Evolutionary conservation across 148 eudicot genomes (phyloP), one percentile per base, ranked within the genome.

Genomic region (Amaranthus palmeri): DNA sequence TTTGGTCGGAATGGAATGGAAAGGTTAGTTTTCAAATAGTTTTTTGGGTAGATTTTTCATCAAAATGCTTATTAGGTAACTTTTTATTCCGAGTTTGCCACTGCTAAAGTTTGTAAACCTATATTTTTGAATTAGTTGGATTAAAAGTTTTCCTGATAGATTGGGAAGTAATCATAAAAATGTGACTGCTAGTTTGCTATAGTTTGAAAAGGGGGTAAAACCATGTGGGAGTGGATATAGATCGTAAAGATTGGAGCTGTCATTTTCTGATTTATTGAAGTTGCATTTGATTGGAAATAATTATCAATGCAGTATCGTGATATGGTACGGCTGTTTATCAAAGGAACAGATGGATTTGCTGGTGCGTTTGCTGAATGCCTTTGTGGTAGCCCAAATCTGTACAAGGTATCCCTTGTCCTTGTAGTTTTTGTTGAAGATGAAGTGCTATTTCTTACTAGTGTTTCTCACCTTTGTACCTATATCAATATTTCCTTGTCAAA

Each of bases 1-100:
- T 96, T 57, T 96, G 99, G 99, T 96, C 99, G 7, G 99, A 96
- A 75, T 96, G 99, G 99, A 96, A 96, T 79, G 99, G 97, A 54
- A 96, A 96, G 93, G 99, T 96, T 54, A 64, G 87, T 53, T 7
- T 56, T 46, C 3, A 68, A 25, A 25, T 25, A 25, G 36, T 47
- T 48, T 45, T 47, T 18, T 43, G 57, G 18, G 4, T 47, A 49
- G 12, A 12, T 60, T 4, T 58, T 18, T 6, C 67, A 49, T 67
- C 61, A 18, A 57, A 67, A 41, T 18, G 54, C 14, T 73, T 42
- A 62, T 62, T 11, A 40, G 11, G 36, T 42, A 53, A 9, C 8
- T 36, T 50, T 61, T 56, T 15, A 17, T 41, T 52, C 18, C 58
- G 6, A 0, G 4, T 50, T 15, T 69, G 7, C 8, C 59, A 44